Evolutionary conservation across 208 protist genomes (phyloP), one percentile per base, ranked within the genome.

Genomic region (Sergeia podlipaevii): DNA sequence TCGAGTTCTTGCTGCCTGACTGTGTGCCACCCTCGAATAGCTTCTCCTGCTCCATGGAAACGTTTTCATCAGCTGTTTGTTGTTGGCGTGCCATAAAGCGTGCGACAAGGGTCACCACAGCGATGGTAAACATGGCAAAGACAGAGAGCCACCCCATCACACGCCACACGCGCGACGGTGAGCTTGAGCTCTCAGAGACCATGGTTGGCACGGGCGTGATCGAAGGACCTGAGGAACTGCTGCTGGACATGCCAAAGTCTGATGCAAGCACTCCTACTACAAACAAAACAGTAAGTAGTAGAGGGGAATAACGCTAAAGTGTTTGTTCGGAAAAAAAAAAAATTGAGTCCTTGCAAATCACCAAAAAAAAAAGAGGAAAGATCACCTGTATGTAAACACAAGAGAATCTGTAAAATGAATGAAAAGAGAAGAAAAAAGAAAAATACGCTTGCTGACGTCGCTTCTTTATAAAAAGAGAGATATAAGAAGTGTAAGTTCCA

Each of bases 71-170:
- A 17, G 10, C 34, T 15, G 11, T 15, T 38, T 38, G 34, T 26
- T 77, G 55, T 8, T 62, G 59, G 20, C 62, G 60, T 4, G 56
- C 62, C 64, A 85, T 65, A 38, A 70, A 74, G 43, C 60, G 77
- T 46, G 80, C 80, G 6, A 85, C 43, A n/a, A 77, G 39, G 36
- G 70, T 43, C 18, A 77, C 75, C 1, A 70, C 70, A 2, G 41
- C 37, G 49, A 83, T 46, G 2, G 70, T 66, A 18, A 83, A 24
- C 6, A 67, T 37, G 0, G 46, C 56, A 24, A 83, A 78, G 18
- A 83, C 42, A 1, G 75, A 42, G 38, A 83, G 54, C 61, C 55
- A 74, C 0, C 38, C 55, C 21, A 83, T 41, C 15, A 78, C 13
- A 43, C 65, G 66, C 18, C 47, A 3, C 3, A 78, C 32, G 0